Conservation (phyloP, 805 yeast species). For the Debaryomyces maramus region DNA sequence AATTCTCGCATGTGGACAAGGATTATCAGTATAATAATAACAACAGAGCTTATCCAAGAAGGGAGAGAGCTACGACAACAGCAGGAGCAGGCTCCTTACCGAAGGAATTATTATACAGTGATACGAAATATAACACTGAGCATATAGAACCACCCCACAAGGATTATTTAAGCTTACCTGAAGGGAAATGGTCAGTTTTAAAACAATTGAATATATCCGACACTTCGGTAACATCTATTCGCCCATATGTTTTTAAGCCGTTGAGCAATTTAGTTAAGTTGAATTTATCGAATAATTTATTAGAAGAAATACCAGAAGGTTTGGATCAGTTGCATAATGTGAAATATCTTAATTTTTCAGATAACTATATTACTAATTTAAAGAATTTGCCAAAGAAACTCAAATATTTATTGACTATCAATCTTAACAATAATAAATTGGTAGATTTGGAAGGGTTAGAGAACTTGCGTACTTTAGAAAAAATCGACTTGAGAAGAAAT, state of each 20-base stretch:
- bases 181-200: conserved; percentile 39
- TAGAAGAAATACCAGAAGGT: conserved; percentile 54
- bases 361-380: conserved; percentile 39
- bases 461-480: conserved; percentile 42
- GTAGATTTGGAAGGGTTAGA: conserved; percentile 46
- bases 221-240: conserved; percentile 38
- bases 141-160: conserved; percentile 4
- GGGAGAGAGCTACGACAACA: conserved; percentile 25
- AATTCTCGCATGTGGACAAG: neutral
- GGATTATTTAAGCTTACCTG: conserved; percentile 28
- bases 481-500: conserved; percentile 55
- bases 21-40: neutral
- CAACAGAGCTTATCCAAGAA: conserved; percentile 12
- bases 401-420: conserved; percentile 43
- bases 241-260: conserved; percentile 39
- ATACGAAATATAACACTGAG: conserved; percentile 1
- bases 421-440: conserved; percentile 51
- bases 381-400: conserved; percentile 35
- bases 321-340: conserved; percentile 47
- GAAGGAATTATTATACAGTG: conserved; percentile 12
- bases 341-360: conserved; percentile 47
- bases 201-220: conserved; percentile 43
- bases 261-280: conserved; percentile 43
- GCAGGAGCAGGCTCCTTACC: conserved; percentile 30
- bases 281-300: conserved; percentile 55